These are phyloP conservation scores for Trypanosoma theileri DNA, from an alignment of 208 protist species.

Conservation along the genomic window DNA sequence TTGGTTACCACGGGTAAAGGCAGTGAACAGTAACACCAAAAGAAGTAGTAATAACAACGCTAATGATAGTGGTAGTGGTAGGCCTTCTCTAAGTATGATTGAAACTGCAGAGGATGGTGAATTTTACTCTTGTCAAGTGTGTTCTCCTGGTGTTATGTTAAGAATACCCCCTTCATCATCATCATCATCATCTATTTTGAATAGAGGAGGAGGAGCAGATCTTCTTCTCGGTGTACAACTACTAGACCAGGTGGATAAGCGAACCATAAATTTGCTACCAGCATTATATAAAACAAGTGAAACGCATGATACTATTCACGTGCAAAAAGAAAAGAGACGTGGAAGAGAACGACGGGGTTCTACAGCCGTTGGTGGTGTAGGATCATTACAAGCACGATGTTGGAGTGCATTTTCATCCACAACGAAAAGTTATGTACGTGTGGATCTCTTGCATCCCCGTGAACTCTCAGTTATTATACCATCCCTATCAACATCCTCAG, in stretches of 20 bases:
- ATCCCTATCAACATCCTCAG: neutral
- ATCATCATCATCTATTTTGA: constrained; percentile 8
- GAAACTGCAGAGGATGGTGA: constrained; percentile 19
- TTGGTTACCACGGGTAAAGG: constrained; percentile 35
- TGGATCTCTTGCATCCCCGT: constrained; percentile 30
- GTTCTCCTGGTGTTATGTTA: constrained; percentile 29
- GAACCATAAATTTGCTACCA: constrained; percentile 2
- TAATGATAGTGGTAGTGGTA: neutral
- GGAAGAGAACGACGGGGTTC: neutral
- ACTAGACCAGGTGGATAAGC: constrained; percentile 24
- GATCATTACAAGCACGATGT: constrained; percentile 2
- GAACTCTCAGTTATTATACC: constrained; percentile 12
- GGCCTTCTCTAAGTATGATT: neutral
- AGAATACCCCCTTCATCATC: neutral
- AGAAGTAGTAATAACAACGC: neutral
- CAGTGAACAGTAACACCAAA: neutral
- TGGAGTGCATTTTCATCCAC: constrained; percentile 7
- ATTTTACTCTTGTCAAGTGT: constrained; percentile 37
- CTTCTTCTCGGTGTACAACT: constrained; percentile 19
- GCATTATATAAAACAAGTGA: neutral
- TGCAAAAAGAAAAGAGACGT: neutral
- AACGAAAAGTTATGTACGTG: constrained; percentile 29
- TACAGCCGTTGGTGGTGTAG: neutral
- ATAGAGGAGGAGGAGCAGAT: constrained; percentile 6
- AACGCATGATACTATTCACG: neutral